Evolutionary conservation across 2,329 filamentous ascomycete genomes (phyloP), one percentile per base, ranked within the genome.

Genomic region (Pseudopyricularia javanii): DNA sequence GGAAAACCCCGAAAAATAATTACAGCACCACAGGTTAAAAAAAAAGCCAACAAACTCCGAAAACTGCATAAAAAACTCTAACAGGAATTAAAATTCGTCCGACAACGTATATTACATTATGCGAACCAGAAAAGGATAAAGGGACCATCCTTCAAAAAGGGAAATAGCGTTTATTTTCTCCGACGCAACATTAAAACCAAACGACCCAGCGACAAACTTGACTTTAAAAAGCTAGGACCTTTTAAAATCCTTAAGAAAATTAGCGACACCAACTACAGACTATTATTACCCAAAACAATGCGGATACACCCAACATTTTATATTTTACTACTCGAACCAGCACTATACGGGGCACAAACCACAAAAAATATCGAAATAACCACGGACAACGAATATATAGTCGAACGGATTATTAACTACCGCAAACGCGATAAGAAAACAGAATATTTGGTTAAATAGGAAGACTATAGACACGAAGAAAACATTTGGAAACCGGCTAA

Each of bases 371-470:
- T 30, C 28, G 5, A 30, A 30, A 4, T 30, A 4, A 9, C 4
- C 5, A 30, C 28, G 28, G 28, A 30, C 4, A 30, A 30, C 5
- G 28, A 5, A 5, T 30, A 30, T 9, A 9, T 5, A 4, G 28
- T 30, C 28, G 28, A 30, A 30, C 4, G 9, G 9, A 30, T 30
- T 5, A 5, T 30, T 30, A 9, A 30, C 9, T 9, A 30, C 9
- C 4, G 28, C 5, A 30, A 30, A 30, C 28, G 28, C 28, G 9
- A 20, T 60, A 53, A 6, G 62, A 61, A 35, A 35, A 35, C 33
- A 35, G 15, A 35, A 35, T 35, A 7, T 12, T 12, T 35, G 4
- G 14, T 35, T n/a, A 35, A 35, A 35, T 35, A 12, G 33, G 33
- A 35, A 35, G 14, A 35, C 33, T 35, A 35, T 35, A n/a, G 11